Percentiles rank a stretch among this genome's conserved stretches.
These are phyloP conservation scores for Brassica juncea DNA, from an alignment of 345 rosid species.

Conservation along the genomic window DNA sequence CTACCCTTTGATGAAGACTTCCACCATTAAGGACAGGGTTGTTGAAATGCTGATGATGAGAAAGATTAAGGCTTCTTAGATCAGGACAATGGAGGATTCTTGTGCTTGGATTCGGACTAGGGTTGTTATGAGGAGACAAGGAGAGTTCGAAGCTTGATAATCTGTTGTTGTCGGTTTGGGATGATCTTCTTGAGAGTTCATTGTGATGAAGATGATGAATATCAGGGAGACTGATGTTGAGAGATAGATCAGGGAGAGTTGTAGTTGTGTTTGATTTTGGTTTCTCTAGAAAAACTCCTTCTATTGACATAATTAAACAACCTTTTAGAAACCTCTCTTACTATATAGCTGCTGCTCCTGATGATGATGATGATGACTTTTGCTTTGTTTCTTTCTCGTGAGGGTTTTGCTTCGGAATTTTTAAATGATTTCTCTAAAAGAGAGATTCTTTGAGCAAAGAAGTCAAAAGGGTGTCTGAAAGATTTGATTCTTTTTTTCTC, in stretches of 20 bases:
- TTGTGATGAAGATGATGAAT: slow-evolving; percentile 34
- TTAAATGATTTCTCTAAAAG: slow-evolving; percentile 23
- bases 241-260: slow-evolving; percentile 66
- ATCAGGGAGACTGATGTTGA: slow-evolving; percentile 69
- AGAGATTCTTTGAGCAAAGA: slow-evolving; percentile 38
- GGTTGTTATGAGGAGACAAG: slow-evolving; percentile 35
- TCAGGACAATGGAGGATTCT: slow-evolving; percentile 39
- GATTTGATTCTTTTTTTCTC: slow-evolving; percentile 40
- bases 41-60: slow-evolving; percentile 40
- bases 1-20: slow-evolving; percentile 27
- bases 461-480: slow-evolving; percentile 45
- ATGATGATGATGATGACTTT: neutral
- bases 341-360: neutral
- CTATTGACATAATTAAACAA: slow-evolving; percentile 47
- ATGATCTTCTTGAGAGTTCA: slow-evolving; percentile 28
- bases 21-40: slow-evolving; percentile 28
- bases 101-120: slow-evolving; percentile 9
- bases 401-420: slow-evolving; percentile 29
- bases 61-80: slow-evolving; percentile 24
- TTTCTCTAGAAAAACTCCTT: slow-evolving; percentile 57
- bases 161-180: slow-evolving; percentile 26
- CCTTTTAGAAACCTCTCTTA: slow-evolving; percentile 8
- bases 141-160: slow-evolving; percentile 42
- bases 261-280: slow-evolving; percentile 43
- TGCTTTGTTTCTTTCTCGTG: slow-evolving; percentile 15